Evolutionary conservation across 164 flowering plant genomes (phyloP).

Genomic region (Magnolia officinalis): DNA sequence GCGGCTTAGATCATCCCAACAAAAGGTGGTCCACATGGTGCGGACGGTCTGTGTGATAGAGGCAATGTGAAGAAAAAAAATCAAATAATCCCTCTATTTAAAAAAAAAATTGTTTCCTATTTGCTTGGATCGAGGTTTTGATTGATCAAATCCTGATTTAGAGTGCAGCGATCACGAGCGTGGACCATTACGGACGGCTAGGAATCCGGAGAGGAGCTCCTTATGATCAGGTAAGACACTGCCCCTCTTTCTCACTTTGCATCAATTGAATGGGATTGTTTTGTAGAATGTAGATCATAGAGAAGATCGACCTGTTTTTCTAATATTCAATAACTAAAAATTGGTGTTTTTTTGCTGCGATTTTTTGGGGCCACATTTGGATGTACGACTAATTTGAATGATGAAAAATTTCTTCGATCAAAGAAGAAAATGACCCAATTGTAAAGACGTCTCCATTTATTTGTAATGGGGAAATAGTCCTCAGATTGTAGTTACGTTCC

Average conservation of each 20-base stretch:
- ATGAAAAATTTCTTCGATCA: background rate
- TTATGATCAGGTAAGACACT: conserved; percentile 48
- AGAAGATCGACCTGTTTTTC: background rate
- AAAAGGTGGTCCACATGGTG: too few relatives aligned
- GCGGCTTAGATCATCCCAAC: too few relatives aligned
- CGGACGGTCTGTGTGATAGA: background rate
- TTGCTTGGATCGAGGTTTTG: conserved; percentile 8
- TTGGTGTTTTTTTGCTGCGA: background rate
- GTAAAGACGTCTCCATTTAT: background rate
- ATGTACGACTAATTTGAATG: background rate
- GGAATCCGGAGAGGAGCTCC: conserved; percentile 59
- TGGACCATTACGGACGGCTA: conserved; percentile 68
- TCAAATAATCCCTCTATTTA: background rate
- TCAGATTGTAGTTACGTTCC: background rate
- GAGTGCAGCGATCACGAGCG: conserved; percentile 88
- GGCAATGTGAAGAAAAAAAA: background rate
- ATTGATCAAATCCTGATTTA: conserved; percentile 29
- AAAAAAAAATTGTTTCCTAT: too few relatives aligned
- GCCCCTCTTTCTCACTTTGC: background rate
- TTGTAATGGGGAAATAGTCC: background rate
- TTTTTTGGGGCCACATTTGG: background rate
- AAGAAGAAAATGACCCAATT: background rate
- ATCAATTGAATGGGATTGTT: background rate
- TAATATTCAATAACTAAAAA: too few relatives aligned
- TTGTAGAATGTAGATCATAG: background rate